A percentile compares a stretch with the other conserved stretches of the same genome.
Evolutionary conservation across 2,329 filamentous ascomycete species (phyloP).

Genomic region (Calonectria ilicicola): DNA sequence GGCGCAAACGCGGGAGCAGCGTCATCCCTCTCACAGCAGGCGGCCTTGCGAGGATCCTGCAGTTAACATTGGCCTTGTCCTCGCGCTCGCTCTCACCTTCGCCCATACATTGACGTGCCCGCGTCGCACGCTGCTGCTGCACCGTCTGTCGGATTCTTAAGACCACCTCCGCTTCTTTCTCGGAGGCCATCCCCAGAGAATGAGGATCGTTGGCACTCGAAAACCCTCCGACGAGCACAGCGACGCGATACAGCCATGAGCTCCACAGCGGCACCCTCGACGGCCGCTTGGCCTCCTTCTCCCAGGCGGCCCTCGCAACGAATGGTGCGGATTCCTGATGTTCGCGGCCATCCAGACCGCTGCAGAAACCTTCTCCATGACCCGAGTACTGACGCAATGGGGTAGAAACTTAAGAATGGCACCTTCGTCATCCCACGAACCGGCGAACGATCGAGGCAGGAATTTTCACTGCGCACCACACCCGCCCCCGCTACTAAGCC

Average conservation of each 20-base stretch:
- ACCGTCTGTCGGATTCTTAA: neutral
- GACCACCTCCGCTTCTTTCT: slow-evolving; percentile 21
- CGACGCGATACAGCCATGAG: slow-evolving; percentile 57
- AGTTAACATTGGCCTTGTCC: neutral
- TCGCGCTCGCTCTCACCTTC: neutral
- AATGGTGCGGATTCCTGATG: slow-evolving; percentile 51
- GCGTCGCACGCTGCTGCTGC: neutral
- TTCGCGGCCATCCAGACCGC: neutral
- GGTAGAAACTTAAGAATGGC: slow-evolving; percentile 81
- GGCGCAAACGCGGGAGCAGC: slow-evolving; percentile 17
- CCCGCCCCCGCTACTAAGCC: slow-evolving; percentile 36
- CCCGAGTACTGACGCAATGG: slow-evolving; percentile 25
- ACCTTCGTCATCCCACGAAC: slow-evolving; percentile 90
- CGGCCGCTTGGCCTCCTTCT: slow-evolving; percentile 55
- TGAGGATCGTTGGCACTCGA: slow-evolving; percentile 36
- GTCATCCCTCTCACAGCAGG: slow-evolving; percentile 10
- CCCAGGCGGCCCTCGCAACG: slow-evolving; percentile 59
- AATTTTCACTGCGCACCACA: slow-evolving; percentile 79
- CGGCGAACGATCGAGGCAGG: slow-evolving; percentile 84
- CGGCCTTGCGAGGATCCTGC: neutral
- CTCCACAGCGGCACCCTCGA: slow-evolving; percentile 47
- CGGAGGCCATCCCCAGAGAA: slow-evolving; percentile 37
- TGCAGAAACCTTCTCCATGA: neutral
- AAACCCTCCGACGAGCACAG: slow-evolving; percentile 37
- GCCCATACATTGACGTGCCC: neutral